Evolutionary conservation across 108 stramenopile species (phyloP), one percentile per base, ranked within the genome.

Genomic region (Fragilaria crotonensis): DNA sequence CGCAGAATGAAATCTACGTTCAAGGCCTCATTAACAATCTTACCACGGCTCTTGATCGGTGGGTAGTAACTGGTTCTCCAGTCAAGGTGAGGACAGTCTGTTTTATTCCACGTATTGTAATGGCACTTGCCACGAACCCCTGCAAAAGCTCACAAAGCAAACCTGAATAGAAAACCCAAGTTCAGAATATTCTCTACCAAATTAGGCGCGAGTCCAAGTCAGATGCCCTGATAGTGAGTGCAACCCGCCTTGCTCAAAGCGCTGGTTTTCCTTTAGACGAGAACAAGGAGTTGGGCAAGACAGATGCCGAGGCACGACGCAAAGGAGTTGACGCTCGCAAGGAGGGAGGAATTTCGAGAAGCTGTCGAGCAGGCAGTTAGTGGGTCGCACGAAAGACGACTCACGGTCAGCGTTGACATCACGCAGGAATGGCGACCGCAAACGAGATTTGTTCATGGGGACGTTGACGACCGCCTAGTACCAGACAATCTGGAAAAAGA

Each of bases 131-230:
- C 33, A 17, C 31, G n/a, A n/a, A n/a, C n/a, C n/a, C n/a, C n/a
- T n/a, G n/a, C n/a, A n/a, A n/a, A n/a, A n/a, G n/a, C n/a, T n/a
- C n/a, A n/a, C n/a, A n/a, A n/a, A n/a, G n/a, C n/a, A n/a, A n/a
- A n/a, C n/a, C 11, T 25, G n/a, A n/a, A n/a, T 57, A 20, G 2
- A 45, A 45, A 56, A 44, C 21, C 25, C 52, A 44, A 62, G 67
- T 77, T 9, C 70, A 75, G 59, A 82, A 88, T 63, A 82, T 84
- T 0, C 30, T 83, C 30, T 65, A 76, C 59, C 81, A 83, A 54
- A 80, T 84, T 46, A 33, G 68, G 30, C 54, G 64, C 17, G 57
- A 78, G 30, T 51, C 80, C 1, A 57, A 75, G 65, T 80, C 81
- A 47, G 33, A 54, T 52, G 52, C 62, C 62, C 31, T 68, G 57